phyloP scores from a whole-genome alignment of 1,284 basidiomycete genomes.

The Moesziomyces globuligerus region DNA sequence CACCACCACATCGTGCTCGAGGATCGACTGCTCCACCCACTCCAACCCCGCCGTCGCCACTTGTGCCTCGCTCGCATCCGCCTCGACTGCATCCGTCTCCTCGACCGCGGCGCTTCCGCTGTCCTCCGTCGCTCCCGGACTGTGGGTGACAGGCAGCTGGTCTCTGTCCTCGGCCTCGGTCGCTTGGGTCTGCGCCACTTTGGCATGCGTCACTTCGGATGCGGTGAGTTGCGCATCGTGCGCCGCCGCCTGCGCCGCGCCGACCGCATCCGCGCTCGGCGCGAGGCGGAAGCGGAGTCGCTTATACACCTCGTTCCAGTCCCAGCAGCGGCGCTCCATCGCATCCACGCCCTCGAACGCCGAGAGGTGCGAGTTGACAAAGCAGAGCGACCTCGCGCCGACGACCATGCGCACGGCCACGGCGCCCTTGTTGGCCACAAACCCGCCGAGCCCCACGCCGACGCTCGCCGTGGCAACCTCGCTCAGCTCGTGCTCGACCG shows the following conservation, averaged over 20 bases:
- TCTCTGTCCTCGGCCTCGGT: too few species aligned
- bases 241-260: too few species aligned
- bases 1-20: constrained; percentile 72
- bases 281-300: constrained; percentile 31
- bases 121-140: too few species aligned
- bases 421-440: constrained; percentile 70
- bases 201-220: too few species aligned
- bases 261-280: constrained; percentile 83
- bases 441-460: constrained; percentile 47
- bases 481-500: constrained; percentile 10
- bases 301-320: constrained; percentile 50
- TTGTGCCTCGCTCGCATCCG: too few species aligned
- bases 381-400: constrained; percentile 89
- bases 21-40: constrained; percentile 32
- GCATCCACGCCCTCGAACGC: constrained; percentile 70
- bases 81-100: too few species aligned
- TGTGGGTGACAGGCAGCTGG: too few species aligned
- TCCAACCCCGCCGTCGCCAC: too few species aligned
- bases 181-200: too few species aligned
- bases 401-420: constrained; percentile 91
- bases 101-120: too few species aligned
- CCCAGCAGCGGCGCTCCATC: constrained; percentile 52
- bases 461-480: constrained; percentile 38
- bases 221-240: too few species aligned
- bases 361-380: constrained; percentile 93